These are phyloP conservation scores for Pinus tabuliformis DNA, from an alignment of 75 land plant species.

Conservation along the genomic window DNA sequence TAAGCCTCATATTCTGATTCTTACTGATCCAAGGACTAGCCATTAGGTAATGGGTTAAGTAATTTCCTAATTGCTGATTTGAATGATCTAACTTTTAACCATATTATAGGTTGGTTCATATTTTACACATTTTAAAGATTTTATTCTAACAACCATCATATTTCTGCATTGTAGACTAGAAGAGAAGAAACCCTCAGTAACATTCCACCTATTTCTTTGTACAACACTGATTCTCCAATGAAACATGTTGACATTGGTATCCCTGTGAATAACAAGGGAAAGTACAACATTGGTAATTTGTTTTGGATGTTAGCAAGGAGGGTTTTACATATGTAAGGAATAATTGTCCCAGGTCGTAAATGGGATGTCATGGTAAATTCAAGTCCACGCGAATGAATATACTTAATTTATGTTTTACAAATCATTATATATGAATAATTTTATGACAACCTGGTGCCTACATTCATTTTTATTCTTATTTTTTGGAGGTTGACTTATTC, in stretches of 20 bases:
- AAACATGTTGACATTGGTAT: conserved; percentile 78
- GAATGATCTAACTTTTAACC: no score
- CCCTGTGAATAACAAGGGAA: conserved; percentile 82
- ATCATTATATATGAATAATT: no score
- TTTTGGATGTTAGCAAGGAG: conserved; percentile 80
- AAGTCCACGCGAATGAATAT: conserved; percentile 16
- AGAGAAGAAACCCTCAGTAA: conserved; percentile 76
- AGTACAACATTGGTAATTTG: conserved; percentile 77
- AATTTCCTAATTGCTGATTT: no score
- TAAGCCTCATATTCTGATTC: conserved; percentile 76
- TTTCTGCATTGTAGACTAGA: conserved; percentile 39
- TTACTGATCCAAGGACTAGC: conserved; percentile 81
- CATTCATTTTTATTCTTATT: background rate
- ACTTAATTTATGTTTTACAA: background rate
- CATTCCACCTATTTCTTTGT: conserved; percentile 85
- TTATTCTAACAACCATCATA: background rate
- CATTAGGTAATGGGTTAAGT: conserved; percentile 36
- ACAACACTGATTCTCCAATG: conserved; percentile 91
- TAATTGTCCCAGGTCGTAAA: conserved; percentile 56
- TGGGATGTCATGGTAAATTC: conserved; percentile 87
- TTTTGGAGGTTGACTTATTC: conserved; percentile 38
- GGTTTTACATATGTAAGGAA: conserved; percentile 87
- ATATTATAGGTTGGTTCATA: background rate
- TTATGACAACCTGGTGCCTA: background rate
- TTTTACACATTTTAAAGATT: background rate